These are phyloP conservation scores for Trichosporon faecale DNA, from an alignment of 1,284 basidiomycete genomes.

Conservation along the genomic window DNA sequence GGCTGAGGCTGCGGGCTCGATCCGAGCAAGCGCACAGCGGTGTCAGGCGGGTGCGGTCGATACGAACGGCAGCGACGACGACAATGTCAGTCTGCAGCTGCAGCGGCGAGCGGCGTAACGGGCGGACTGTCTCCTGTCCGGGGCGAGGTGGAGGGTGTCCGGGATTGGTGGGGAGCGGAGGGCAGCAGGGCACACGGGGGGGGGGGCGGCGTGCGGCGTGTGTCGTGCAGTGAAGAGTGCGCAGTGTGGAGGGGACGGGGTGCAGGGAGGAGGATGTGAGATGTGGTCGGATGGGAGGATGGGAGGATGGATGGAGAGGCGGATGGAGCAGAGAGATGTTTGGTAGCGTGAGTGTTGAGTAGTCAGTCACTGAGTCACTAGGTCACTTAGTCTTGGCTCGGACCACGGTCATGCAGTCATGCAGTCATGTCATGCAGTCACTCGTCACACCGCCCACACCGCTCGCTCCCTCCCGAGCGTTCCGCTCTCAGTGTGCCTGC, in stretches of 20 bases:
- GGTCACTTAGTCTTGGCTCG: not conserved
- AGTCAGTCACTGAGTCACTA: not conserved
- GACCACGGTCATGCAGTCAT: not conserved
- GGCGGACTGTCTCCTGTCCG: slow-evolving; percentile 1
- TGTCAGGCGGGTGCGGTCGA: not conserved
- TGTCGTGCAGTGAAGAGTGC: not conserved
- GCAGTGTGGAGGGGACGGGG: too few species aligned
- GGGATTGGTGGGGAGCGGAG: not conserved
- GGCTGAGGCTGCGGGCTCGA: not conserved
- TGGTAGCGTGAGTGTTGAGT: not conserved
- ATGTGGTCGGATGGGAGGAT: not conserved
- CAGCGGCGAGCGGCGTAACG: not conserved
- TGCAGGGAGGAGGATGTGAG: not conserved
- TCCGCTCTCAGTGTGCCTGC: not conserved
- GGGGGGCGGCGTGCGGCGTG: not conserved
- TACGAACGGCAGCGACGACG: not conserved
- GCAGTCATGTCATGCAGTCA: not conserved
- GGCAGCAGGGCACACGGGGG: not conserved
- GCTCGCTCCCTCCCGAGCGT: not conserved
- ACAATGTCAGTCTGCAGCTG: not conserved
- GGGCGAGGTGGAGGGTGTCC: not conserved
- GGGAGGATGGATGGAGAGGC: not conserved
- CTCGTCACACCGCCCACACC: not conserved
- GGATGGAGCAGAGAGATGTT: not conserved
- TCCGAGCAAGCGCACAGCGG: not conserved